Conservation (phyloP, 2,329 filamentous ascomycete genomes). For the Trichoderma harzianum region DNA sequence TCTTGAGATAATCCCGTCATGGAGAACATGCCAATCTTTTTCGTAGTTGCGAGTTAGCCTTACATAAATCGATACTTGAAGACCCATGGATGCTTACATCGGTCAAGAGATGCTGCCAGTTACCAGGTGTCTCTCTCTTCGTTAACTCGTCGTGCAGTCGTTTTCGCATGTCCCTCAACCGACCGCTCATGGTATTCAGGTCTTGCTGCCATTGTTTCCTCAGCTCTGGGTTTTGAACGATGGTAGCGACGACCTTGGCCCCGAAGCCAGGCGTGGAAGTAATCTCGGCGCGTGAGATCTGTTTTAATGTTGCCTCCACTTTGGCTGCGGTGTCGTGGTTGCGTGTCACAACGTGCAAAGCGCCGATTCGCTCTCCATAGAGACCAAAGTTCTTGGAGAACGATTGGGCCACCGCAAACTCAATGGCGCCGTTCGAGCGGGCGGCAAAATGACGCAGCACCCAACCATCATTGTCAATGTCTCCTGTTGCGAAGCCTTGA, state of each 20-base stretch:
- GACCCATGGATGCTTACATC: no score
- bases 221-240: not conserved
- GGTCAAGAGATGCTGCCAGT: no score
- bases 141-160: no score
- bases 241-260: not conserved
- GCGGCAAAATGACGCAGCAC: no score
- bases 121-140: no score
- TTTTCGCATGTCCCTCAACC: slow-evolving; percentile 56
- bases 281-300: not conserved
- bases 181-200: not conserved
- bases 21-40: no score
- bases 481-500: no score
- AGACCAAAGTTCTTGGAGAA: slow-evolving; percentile 39
- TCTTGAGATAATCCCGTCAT: no score
- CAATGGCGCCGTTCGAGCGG: no score
- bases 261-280: not conserved
- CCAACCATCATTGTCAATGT: no score
- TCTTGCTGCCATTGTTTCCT: slow-evolving; percentile 5
- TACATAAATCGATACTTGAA: no score
- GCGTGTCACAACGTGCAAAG: slow-evolving; percentile 21
- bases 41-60: no score
- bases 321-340: not conserved
- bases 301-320: not conserved
- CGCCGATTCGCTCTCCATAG: slow-evolving; percentile 36
- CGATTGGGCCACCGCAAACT: slow-evolving; percentile 29